phyloP scores from a whole-genome alignment of 2,329 filamentous ascomycete species.

The Trichoderma semiorbis region DNA sequence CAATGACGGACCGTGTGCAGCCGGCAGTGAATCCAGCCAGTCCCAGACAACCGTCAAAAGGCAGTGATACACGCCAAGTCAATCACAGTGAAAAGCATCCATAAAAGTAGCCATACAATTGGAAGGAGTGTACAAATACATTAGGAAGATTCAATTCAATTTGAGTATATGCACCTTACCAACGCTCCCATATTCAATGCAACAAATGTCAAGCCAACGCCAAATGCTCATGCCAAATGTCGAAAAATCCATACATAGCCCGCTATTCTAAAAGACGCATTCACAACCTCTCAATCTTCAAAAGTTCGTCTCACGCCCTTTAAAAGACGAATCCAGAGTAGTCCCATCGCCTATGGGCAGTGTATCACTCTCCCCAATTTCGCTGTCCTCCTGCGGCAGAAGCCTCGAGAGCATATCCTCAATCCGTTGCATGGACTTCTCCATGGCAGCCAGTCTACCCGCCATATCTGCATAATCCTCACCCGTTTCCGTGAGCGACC shows the following conservation, averaged over 20 bases:
- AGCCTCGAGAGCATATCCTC: constrained; percentile 45
- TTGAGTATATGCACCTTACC: background rate
- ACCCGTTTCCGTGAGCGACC: constrained; percentile 43
- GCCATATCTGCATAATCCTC: constrained; percentile 45
- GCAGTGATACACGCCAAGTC: background rate
- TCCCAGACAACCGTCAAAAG: background rate
- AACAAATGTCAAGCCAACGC: background rate
- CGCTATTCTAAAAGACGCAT: background rate
- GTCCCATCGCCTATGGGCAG: constrained; percentile 23
- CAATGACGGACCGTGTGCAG: background rate
- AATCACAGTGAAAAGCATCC: background rate
- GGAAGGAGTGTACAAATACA: no score
- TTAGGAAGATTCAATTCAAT: background rate
- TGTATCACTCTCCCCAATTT: constrained; percentile 1
- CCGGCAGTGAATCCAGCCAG: constrained; percentile 1
- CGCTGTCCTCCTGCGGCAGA: constrained; percentile 25
- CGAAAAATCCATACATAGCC: background rate
- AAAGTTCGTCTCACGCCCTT: constrained; percentile 16
- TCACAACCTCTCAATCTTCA: background rate
- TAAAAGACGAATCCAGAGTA: constrained; percentile 32
- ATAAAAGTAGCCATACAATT: background rate
- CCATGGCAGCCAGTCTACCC: constrained; percentile 46
- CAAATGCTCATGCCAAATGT: background rate
- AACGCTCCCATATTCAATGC: constrained; percentile 3
- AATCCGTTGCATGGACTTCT: constrained; percentile 47